Evolutionary conservation across 345 rosid species (phyloP), one percentile per base, ranked within the genome.

Genomic region (Sonneratia caseolaris): DNA sequence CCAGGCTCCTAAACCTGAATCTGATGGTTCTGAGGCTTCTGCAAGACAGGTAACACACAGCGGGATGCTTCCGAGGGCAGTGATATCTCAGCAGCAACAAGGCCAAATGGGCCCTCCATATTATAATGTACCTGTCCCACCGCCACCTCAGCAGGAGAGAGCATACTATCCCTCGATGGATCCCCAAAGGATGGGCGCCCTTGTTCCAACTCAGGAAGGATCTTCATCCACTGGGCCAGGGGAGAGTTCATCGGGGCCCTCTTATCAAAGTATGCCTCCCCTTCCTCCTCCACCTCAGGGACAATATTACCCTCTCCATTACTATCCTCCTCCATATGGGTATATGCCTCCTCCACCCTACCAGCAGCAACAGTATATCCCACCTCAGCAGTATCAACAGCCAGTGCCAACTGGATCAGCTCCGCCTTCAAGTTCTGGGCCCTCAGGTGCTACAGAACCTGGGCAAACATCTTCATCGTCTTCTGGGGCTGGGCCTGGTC

Each of bases 111-210:
- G 81, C 65, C 82, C 85, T 1, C 95, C 79, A 45, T 91, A 87
- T 78, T 91, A 85, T 76, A 87, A 89, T 72, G 88, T 88, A 76
- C 56, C 70, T 7, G 18, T 62, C 6, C 91, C 89, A 11, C 90
- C 89, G 0, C 90, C 88, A 12, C 82, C 81, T 72, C 97, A 84
- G 81, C 91, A 76, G 51, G 91, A 88, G n/a, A 81, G 89, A 79
- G 74, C 96, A 13, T 88, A 70, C 68, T 94, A 94, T 79, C 97
- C 98, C 42, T 94, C 97, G 36, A 94, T 91, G 96, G 97, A 94
- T 79, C 98, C 98, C 68, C 98, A 94, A 69, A 80, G 98, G 76
- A 94, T 94, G 98, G 98, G 97, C 67, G 97, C 97, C 3, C 68
- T 90, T 76, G 75, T 90, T 74, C 88, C 88, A 36, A 77, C 86